Conservation (phyloP, 2,329 filamentous ascomycete species). For the Malbranchea zuffiana region DNA sequence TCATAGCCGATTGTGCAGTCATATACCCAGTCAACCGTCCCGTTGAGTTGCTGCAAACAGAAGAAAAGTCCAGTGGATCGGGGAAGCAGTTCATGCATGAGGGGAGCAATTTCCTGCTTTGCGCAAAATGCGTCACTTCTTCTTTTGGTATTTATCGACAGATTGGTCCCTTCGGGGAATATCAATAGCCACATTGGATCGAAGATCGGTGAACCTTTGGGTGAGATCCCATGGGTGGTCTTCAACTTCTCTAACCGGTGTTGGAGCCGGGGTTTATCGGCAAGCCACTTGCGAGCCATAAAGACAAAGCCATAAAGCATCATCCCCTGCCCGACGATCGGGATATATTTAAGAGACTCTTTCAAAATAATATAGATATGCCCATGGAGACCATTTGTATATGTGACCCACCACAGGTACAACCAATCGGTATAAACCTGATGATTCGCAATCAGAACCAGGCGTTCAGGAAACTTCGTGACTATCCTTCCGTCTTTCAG, state of each 20-base stretch:
- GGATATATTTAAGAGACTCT: constrained; percentile 53
- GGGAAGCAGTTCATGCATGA: constrained; percentile 51
- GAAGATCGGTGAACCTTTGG: constrained; percentile 34
- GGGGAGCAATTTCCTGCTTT: constrained; percentile 47
- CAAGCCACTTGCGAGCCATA: constrained; percentile 51
- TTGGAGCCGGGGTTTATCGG: constrained; percentile 49
- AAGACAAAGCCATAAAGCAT: constrained; percentile 59
- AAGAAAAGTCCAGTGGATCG: constrained; percentile 51
- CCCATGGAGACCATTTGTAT: constrained; percentile 54
- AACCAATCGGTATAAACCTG: constrained; percentile 61
- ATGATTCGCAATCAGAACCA: constrained; percentile 55
- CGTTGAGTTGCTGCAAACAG: constrained; percentile 48
- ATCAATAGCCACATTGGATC: constrained; percentile 59
- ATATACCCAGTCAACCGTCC: constrained; percentile 54
- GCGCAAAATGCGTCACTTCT: constrained; percentile 47
- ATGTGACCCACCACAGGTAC: constrained; percentile 58
- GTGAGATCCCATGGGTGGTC: constrained; percentile 39
- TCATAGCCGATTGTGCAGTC: constrained; percentile 91
- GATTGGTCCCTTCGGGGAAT: constrained; percentile 55
- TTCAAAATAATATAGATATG: constrained; percentile 58
- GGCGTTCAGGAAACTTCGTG: constrained; percentile 49
- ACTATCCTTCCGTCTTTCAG: constrained; percentile 47
- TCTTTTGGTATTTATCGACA: constrained; percentile 45
- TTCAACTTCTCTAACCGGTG: constrained; percentile 48
- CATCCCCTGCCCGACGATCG: constrained; percentile 51